Percentiles rank a stretch among this genome's conserved stretches.
Conservation (phyloP, 140 eudicot species). For the Flaveria floridana region DNA sequence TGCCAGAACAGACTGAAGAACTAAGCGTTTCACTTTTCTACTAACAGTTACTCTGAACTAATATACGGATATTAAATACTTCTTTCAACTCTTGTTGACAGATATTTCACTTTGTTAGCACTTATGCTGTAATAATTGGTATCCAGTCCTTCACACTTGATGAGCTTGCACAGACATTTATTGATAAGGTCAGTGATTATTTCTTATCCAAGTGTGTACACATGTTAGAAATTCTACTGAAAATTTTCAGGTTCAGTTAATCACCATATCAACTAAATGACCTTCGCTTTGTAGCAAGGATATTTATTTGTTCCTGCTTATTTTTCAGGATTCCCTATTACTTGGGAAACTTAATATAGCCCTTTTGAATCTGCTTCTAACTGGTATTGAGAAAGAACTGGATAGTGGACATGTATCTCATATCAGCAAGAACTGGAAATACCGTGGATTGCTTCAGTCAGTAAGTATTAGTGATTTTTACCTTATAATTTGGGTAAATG, state of each 20-base stretch:
- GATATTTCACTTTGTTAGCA: conserved; percentile 82
- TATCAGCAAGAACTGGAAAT: conserved; percentile 69
- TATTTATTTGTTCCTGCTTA: conserved; percentile 20
- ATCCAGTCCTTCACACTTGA: conserved; percentile 69
- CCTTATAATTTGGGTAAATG: conserved; percentile 5
- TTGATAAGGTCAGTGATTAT: conserved; percentile 64
- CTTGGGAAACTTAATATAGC: conserved; percentile 73
- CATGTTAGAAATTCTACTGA: background rate
- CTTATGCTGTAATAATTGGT: conserved; percentile 66
- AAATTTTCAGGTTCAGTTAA: conserved; percentile 18
- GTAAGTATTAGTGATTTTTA: conserved; percentile 41
- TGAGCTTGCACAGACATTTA: conserved; percentile 78
- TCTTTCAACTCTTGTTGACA: conserved; percentile 36
- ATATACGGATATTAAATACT: conserved; percentile 17
- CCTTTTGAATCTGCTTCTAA: conserved; percentile 62
- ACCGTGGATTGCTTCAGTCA: conserved; percentile 59
- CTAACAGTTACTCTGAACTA: conserved; percentile 4
- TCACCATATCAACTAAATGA: conserved; percentile 7
- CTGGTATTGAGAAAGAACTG: conserved; percentile 68
- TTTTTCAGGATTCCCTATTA: conserved; percentile 67
- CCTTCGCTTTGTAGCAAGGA: conserved; percentile 22
- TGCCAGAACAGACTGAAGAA: conserved; percentile 2
- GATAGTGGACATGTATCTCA: conserved; percentile 42
- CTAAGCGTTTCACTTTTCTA: background rate
- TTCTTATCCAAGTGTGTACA: conserved; percentile 24